Evolutionary conservation across 2,329 filamentous ascomycete species (phyloP).

Genomic region (Claviceps maximensis): DNA sequence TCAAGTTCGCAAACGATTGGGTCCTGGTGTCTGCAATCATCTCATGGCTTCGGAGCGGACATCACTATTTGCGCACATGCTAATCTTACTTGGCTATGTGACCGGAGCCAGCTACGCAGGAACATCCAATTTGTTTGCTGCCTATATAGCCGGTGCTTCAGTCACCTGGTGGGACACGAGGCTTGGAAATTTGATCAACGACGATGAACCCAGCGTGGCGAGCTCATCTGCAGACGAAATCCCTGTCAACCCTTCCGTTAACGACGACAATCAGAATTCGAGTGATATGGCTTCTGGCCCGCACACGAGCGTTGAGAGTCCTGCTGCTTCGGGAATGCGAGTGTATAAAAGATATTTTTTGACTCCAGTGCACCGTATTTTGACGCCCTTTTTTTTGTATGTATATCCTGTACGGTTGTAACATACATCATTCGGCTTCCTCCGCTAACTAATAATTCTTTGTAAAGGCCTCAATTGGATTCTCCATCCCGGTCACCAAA

Average conservation of each 20-base stretch:
- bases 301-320: not conserved
- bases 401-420: not conserved
- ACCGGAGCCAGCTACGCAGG: slow-evolving; percentile 43
- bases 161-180: slow-evolving; percentile 46
- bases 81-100: slow-evolving; percentile 35
- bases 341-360: slow-evolving; percentile 29
- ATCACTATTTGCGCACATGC: slow-evolving; percentile 33
- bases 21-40: slow-evolving; percentile 10
- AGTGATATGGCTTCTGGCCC: not conserved
- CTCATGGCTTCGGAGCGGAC: slow-evolving; percentile 19
- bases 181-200: slow-evolving; percentile 9
- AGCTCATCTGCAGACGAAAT: not conserved
- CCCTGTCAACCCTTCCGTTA: not conserved
- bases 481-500: slow-evolving; percentile 59
- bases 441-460: not conserved
- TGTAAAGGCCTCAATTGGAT: slow-evolving; percentile 44
- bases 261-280: not conserved
- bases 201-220: slow-evolving; percentile 4
- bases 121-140: slow-evolving; percentile 48
- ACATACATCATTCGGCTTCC: not conserved
- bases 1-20: slow-evolving; percentile 12
- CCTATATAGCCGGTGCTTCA: slow-evolving; percentile 46
- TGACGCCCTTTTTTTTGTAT: slow-evolving; percentile 64
- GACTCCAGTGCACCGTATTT: slow-evolving; percentile 30
- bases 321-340: slow-evolving; percentile 3